Conservation (phyloP, 257 asterid genomes). For the Nicotiana sylvestris region DNA sequence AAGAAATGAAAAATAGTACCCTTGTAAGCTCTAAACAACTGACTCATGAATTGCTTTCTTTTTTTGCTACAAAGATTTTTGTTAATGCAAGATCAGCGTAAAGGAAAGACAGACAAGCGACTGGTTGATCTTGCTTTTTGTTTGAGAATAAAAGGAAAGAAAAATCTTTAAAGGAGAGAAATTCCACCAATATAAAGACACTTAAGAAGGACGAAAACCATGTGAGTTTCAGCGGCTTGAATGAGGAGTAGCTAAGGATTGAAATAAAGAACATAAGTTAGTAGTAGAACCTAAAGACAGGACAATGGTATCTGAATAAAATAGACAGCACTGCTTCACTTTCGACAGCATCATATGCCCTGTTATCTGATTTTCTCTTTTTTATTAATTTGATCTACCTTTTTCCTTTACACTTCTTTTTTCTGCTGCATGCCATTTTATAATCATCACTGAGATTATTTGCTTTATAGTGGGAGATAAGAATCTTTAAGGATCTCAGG, state of each 20-base stretch:
- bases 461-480: slow-evolving; percentile 24
- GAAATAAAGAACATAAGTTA: slow-evolving; percentile 14
- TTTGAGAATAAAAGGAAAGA: not conserved
- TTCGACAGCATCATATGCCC: slow-evolving; percentile 7
- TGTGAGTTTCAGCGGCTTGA: slow-evolving; percentile 27
- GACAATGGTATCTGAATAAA: slow-evolving; percentile 3
- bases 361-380: slow-evolving; percentile 10
- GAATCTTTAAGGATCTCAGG: slow-evolving; percentile 29
- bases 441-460: slow-evolving; percentile 31
- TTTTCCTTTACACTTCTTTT: not conserved
- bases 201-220: slow-evolving; percentile 20
- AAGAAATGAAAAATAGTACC: too few species aligned
- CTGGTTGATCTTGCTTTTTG: not conserved
- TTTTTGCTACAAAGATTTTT: too few species aligned
- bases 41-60: too few species aligned
- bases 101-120: not conserved
- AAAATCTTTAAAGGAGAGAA: not conserved
- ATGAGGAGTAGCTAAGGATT: slow-evolving; percentile 12
- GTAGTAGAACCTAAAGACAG: slow-evolving; percentile 10
- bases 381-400: not conserved
- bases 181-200: slow-evolving; percentile 25
- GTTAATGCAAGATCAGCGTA: too few species aligned
- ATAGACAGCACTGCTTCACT: not conserved
- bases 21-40: too few species aligned
- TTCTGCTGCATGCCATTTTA: not conserved